Percentiles rank a stretch among this genome's conserved stretches.
phyloP scores from a whole-genome alignment of 2,329 filamentous ascomycete genomes.

The Aotearoamyces nothofagi region DNA sequence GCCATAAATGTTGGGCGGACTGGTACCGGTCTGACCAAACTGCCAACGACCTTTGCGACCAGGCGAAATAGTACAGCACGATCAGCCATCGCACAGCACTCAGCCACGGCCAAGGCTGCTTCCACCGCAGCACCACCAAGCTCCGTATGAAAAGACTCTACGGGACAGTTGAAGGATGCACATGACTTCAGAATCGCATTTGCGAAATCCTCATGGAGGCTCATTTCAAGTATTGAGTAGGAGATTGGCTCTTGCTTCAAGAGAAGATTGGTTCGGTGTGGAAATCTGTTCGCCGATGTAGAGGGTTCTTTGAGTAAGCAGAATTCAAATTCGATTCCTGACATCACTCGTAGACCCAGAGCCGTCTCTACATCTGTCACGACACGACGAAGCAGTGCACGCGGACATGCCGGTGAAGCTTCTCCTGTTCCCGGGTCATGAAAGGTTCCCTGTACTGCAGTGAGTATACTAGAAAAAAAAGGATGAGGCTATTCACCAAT shows the following conservation, averaged over 20 bases:
- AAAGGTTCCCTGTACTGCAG: too few relatives aligned
- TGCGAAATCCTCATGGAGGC: constrained; percentile 86
- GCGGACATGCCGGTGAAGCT: constrained; percentile 63
- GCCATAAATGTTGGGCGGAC: too few relatives aligned
- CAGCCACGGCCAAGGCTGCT: constrained; percentile 81
- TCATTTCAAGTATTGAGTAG: constrained; percentile 75
- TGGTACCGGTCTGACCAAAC: too few relatives aligned
- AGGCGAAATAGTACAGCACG: constrained; percentile 67
- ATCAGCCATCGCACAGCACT: constrained; percentile 82
- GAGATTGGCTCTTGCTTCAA: constrained; percentile 53
- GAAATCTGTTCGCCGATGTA: constrained; percentile 39
- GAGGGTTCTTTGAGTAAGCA: constrained; percentile 66
- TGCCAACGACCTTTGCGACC: too few relatives aligned
- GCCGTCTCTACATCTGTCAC: constrained; percentile 49
- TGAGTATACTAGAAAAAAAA: too few relatives aligned
- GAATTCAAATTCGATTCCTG: constrained; percentile 91
- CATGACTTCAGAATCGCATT: constrained; percentile 77
- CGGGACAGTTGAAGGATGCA: constrained; percentile 59
- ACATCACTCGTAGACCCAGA: constrained; percentile 74
- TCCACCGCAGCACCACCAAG: constrained; percentile 90
- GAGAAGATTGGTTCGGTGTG: constrained; percentile 61
- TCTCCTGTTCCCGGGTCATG: constrained; percentile 61
- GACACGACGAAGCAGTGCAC: constrained; percentile 56
- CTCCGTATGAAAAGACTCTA: constrained; percentile 94
- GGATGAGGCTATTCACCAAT: too few relatives aligned